A percentile compares a stretch with the other conserved stretches of the same genome.
These are phyloP conservation scores for Teratosphaeria destructans DNA, from an alignment of 2,329 filamentous ascomycete genomes.

Conservation along the genomic window DNA sequence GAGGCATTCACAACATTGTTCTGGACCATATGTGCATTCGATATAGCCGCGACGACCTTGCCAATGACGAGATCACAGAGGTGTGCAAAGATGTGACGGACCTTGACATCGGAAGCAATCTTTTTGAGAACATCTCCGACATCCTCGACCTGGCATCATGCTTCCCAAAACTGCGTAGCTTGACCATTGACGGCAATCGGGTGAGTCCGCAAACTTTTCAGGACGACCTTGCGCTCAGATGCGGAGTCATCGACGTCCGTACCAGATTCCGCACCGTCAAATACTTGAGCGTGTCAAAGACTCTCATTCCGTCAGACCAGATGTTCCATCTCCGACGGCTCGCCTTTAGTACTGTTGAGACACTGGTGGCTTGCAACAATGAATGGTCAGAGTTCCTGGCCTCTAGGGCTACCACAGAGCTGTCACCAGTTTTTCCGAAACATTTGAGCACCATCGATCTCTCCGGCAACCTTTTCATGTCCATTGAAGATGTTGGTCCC, in stretches of 20 bases:
- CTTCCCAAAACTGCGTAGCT: slow-evolving; percentile 49
- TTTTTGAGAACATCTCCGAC: slow-evolving; percentile 58
- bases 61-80: slow-evolving; percentile 40
- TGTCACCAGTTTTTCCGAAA: too few species aligned
- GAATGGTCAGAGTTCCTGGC: not conserved
- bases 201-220: slow-evolving; percentile 28
- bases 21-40: slow-evolving; percentile 64
- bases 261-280: slow-evolving; percentile 4
- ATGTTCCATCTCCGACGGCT: slow-evolving; percentile 29
- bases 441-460: slow-evolving; percentile 37
- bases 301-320: slow-evolving; percentile 29
- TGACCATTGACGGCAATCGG: slow-evolving; percentile 52
- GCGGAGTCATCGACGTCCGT: not conserved
- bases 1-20: slow-evolving; percentile 69
- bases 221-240: not conserved
- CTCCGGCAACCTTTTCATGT: slow-evolving; percentile 59
- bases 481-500: not conserved
- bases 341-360: slow-evolving; percentile 46
- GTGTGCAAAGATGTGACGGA: slow-evolving; percentile 54
- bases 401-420: not conserved
- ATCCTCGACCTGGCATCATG: slow-evolving; percentile 62
- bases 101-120: slow-evolving; percentile 74
- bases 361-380: slow-evolving; percentile 32
- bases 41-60: slow-evolving; percentile 5
- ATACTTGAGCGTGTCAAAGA: slow-evolving; percentile 40